These are phyloP conservation scores for Cercophora scortea DNA, from an alignment of 495 filamentous ascomycete species.

Conservation along the genomic window DNA sequence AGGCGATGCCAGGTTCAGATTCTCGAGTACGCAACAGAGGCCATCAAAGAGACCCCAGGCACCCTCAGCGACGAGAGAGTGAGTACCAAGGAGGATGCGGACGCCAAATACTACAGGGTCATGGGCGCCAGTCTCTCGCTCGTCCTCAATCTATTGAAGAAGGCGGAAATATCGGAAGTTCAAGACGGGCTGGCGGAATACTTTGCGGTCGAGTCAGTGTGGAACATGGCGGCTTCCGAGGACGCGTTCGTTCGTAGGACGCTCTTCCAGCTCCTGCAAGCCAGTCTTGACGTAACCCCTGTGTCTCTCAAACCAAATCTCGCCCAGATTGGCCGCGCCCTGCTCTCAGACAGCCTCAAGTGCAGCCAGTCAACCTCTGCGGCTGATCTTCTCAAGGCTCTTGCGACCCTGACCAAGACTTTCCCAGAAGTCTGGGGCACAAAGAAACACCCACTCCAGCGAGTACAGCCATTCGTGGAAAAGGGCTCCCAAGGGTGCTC, in stretches of 20 bases:
- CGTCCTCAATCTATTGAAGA: conserved; percentile 44
- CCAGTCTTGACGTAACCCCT: conserved; percentile 48
- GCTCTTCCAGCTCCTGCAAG: conserved; percentile 58
- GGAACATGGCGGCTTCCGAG: conserved; percentile 59
- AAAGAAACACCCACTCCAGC: conserved; percentile 57
- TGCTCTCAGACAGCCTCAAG: conserved; percentile 63
- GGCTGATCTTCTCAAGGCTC: conserved; percentile 53
- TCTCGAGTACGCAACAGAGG: conserved; percentile 71
- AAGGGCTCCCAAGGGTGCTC: conserved; percentile 72
- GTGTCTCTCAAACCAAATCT: conserved; percentile 44
- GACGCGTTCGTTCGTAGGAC: conserved; percentile 67
- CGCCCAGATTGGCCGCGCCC: conserved; percentile 50
- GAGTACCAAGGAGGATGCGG: conserved; percentile 72
- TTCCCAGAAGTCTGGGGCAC: conserved; percentile 61
- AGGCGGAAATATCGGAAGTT: conserved; percentile 46
- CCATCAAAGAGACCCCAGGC: conserved; percentile 66
- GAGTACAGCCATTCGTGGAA: conserved; percentile 66
- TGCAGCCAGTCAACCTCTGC: conserved; percentile 65
- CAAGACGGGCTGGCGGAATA: conserved; percentile 44
- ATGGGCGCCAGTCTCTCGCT: conserved; percentile 57
- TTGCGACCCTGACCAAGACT: conserved; percentile 52
- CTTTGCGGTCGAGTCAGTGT: conserved; percentile 56
- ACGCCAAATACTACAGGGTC: conserved; percentile 76
- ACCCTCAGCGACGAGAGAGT: conserved; percentile 85
- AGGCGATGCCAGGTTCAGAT: conserved; percentile 66